A percentile compares a stretch with the other conserved stretches of the same genome.
Conservation (phyloP, 1,284 basidiomycete species). For the Cerrena zonata region DNA sequence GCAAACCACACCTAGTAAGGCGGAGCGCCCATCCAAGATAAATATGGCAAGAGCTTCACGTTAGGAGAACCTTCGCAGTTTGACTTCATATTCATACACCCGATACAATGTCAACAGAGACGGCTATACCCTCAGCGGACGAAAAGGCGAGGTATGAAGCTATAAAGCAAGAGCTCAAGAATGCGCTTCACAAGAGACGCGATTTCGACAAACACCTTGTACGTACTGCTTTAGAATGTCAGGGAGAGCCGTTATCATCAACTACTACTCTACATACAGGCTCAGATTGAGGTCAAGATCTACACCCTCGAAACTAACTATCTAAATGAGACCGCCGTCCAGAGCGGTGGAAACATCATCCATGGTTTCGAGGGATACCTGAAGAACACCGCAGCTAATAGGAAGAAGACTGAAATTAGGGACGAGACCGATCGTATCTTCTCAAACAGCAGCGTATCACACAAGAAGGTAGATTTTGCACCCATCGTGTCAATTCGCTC, state of each 20-base stretch:
- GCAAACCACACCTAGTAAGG: no score
- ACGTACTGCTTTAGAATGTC: constrained; percentile 20
- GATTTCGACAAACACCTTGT: constrained; percentile 69
- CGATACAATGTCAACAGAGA: constrained; percentile 21
- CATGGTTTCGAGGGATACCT: constrained; percentile 79
- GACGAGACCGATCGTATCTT: constrained; percentile 73
- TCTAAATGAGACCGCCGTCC: constrained; percentile 64
- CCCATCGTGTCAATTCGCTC: neutral
- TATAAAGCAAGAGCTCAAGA: constrained; percentile 64
- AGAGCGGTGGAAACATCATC: constrained; percentile 76
- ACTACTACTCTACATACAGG: constrained; percentile 35
- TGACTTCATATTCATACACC: no score
- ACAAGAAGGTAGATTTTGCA: constrained; percentile 50
- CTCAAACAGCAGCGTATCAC: constrained; percentile 70
- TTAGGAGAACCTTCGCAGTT: no score
- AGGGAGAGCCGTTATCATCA: neutral
- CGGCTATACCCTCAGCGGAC: constrained; percentile 39
- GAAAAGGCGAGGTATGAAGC: constrained; percentile 64
- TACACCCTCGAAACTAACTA: constrained; percentile 69
- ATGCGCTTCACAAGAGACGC: constrained; percentile 66
- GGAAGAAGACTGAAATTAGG: constrained; percentile 62
- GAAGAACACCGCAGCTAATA: constrained; percentile 62
- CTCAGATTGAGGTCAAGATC: constrained; percentile 66
- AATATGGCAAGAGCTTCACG: no score
- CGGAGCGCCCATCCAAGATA: no score